phyloP scores from a whole-genome alignment of 345 rosid species.

The Trapa bicornis region DNA sequence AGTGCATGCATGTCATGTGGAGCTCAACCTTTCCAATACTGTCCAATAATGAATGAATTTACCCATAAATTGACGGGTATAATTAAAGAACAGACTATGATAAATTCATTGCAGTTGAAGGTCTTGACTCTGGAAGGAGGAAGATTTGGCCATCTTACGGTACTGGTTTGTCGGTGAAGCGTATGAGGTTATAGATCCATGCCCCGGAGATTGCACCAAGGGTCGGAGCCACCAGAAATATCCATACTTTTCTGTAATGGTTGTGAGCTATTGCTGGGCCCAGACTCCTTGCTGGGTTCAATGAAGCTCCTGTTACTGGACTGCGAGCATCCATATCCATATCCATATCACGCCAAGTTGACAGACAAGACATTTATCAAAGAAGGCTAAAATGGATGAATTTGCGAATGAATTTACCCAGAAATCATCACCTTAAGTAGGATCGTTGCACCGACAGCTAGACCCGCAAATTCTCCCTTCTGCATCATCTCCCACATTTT shows the following conservation, averaged over 20 bases:
- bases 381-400: no score
- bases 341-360: no score
- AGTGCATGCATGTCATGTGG: no score
- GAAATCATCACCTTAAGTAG: slow-evolving; percentile 11
- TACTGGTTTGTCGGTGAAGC: slow-evolving; percentile 1
- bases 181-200: slow-evolving; percentile 7
- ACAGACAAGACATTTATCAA: no score
- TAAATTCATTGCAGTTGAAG: not conserved
- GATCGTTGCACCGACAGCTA: slow-evolving; percentile 11
- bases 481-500: not conserved
- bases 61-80: no score
- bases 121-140: slow-evolving; percentile 1
- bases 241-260: slow-evolving; percentile 9
- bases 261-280: slow-evolving; percentile 8
- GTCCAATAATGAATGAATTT: no score
- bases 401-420: not conserved
- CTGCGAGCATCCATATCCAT: not conserved
- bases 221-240: slow-evolving; percentile 5
- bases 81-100: no score
- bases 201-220: slow-evolving; percentile 4
- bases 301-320: slow-evolving; percentile 7
- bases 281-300: slow-evolving; percentile 13
- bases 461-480: slow-evolving; percentile 6
- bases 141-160: slow-evolving; percentile 2
- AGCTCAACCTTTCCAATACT: no score